These are phyloP conservation scores for Penicillium parvum DNA, from an alignment of 495 filamentous ascomycete genomes.

Conservation along the genomic window DNA sequence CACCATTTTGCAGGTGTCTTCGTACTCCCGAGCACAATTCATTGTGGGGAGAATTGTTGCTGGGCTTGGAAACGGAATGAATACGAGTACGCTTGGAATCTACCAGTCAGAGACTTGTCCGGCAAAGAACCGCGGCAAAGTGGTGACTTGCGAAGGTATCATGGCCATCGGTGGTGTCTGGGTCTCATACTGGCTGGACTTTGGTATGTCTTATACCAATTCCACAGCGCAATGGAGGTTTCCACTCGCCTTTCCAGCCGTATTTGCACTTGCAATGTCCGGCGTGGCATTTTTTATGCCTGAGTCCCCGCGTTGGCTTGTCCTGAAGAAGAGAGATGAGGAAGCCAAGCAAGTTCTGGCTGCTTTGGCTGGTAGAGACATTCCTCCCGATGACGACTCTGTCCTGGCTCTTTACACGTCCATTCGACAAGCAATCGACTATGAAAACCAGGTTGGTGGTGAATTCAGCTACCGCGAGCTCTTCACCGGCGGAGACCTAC, in stretches of 20 bases:
- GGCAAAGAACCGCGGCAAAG: slow-evolving; percentile 2
- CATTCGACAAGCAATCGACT: slow-evolving; percentile 45
- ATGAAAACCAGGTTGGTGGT: slow-evolving; percentile 30
- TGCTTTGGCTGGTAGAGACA: slow-evolving; percentile 40
- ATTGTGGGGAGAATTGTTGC: slow-evolving; percentile 64
- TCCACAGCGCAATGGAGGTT: slow-evolving; percentile 51
- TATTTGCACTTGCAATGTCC: slow-evolving; percentile 51
- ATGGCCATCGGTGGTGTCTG: neutral
- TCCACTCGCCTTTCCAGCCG: slow-evolving; percentile 50
- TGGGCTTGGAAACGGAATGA: slow-evolving; percentile 68
- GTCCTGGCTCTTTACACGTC: neutral
- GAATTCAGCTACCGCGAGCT: slow-evolving; percentile 27
- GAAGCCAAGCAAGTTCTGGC: slow-evolving; percentile 41
- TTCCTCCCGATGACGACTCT: neutral
- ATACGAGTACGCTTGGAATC: slow-evolving; percentile 63
- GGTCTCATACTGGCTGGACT: slow-evolving; percentile 46
- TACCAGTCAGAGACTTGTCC: slow-evolving; percentile 52
- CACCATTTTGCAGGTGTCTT: slow-evolving; percentile 62
- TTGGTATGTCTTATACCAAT: slow-evolving; percentile 48
- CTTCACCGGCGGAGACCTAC: slow-evolving; percentile 27
- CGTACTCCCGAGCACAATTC: slow-evolving; percentile 51
- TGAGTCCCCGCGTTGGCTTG: slow-evolving; percentile 54
- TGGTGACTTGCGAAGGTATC: slow-evolving; percentile 1
- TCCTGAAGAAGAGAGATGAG: slow-evolving; percentile 40
- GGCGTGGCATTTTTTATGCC: slow-evolving; percentile 48